phyloP scores from a whole-genome alignment of 306 rosid species.

The Inga oerstediana region DNA sequence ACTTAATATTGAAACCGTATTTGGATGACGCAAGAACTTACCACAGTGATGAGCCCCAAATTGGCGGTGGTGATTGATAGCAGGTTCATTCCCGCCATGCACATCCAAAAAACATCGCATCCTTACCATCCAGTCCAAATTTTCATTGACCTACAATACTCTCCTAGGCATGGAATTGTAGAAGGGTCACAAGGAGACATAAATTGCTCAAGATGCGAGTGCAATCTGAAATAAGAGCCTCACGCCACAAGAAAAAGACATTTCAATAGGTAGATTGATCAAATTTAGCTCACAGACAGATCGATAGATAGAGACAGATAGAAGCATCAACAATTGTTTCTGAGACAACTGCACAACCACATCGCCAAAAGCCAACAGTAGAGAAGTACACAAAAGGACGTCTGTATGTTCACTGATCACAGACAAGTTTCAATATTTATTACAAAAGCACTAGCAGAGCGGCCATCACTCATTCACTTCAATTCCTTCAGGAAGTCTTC shows the following conservation, averaged over 20 bases:
- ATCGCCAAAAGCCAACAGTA: constrained; percentile 14
- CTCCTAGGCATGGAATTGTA: neutral
- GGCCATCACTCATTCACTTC: constrained; percentile 40
- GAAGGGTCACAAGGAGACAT: neutral
- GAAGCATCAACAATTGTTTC: neutral
- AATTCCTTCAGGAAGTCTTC: constrained; percentile 82
- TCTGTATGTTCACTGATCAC: neutral
- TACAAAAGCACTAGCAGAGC: constrained; percentile 18
- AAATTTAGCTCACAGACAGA: neutral
- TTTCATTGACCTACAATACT: no score
- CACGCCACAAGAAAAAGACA: neutral
- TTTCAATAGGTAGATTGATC: neutral
- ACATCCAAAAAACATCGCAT: no score
- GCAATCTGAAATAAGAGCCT: neutral
- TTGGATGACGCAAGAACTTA: no score
- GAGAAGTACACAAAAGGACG: neutral
- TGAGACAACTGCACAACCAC: constrained; percentile 23
- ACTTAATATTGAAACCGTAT: no score
- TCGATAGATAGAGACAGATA: neutral
- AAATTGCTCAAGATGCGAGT: neutral
- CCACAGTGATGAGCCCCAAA: no score
- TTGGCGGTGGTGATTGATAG: no score
- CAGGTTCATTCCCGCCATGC: no score
- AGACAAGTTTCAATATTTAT: constrained; percentile 39
- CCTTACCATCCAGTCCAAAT: no score